Base-by-base conservation (phyloP, 257 asterid genomes). In the Jacaranda copaia region DNA sequence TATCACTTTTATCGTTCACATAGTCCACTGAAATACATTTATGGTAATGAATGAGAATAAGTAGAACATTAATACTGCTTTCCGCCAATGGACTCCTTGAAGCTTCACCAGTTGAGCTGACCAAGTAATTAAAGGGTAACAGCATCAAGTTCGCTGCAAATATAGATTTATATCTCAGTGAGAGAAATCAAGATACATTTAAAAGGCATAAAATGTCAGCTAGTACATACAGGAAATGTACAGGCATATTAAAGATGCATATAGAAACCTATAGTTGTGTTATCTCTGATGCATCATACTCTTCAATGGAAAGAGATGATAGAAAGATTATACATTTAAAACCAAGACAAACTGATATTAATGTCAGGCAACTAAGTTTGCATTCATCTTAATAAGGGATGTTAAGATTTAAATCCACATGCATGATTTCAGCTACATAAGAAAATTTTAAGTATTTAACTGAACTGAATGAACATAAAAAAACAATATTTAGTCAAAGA, bases 131-230 rank as follows among this genome's bases (percentile, higher is more conserved):
- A 77, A 91, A 86, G 19, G 99, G 99, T 57, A 90, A 85, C 42
- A 89, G 81, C 88, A 96, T 86, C 84, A 90, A 83, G 87, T 85
- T 92, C 79, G 98, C 99, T 96, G 97, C 92, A 87, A 86, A 77
- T 43, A 78, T 18, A 81, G 32, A 66, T 68, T 61, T 46, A 76
- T 19, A 70, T 59, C 72, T 73, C 46, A 70, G 74, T 79, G 65
- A 85, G 82, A 82, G 49, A 76, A 67, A 68, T 51, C 72, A 6
- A 46, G 40, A 77, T 46, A 55, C 16, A 87, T 13, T 72, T 70
- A 45, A 59, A 46, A 69, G 6, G 71, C 64, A 84, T 49, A 70
- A 58, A 69, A 77, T 35, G 38, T 76, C 38, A 60, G 11, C 20
- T 40, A 51, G 53, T n/a, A 79, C 39, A 18, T 9, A 73, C 40